These are phyloP conservation scores for Thozetella sp. DNA, from an alignment of 495 filamentous ascomycete species.

Conservation along the genomic window DNA sequence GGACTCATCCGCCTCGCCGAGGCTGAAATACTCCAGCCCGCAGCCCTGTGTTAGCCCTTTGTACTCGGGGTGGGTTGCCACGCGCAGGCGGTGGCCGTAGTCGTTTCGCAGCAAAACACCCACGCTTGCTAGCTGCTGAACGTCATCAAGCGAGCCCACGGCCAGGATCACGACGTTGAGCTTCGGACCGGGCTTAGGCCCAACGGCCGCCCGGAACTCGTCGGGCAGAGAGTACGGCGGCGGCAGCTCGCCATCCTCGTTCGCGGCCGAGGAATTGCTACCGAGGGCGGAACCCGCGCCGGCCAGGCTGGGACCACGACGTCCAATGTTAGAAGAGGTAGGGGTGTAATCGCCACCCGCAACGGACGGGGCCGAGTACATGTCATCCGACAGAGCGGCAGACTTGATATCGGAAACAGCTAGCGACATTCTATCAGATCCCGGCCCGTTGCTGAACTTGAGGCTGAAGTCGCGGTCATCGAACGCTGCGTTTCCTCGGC, in stretches of 20 bases:
- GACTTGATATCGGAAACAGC: neutral
- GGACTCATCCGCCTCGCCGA: slow-evolving; percentile 35
- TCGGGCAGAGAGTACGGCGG: neutral
- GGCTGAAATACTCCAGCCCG: slow-evolving; percentile 62
- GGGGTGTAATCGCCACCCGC: neutral
- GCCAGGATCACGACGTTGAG: slow-evolving; percentile 68
- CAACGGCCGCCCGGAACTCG: neutral
- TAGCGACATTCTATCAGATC: neutral
- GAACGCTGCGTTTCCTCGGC: neutral
- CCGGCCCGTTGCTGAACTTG: neutral
- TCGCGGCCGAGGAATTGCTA: neutral
- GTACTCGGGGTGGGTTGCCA: slow-evolving; percentile 66
- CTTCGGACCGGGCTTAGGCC: slow-evolving; percentile 1
- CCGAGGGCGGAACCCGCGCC: neutral
- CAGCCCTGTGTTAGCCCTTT: slow-evolving; percentile 53
- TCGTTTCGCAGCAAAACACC: slow-evolving; percentile 45
- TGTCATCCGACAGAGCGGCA: neutral
- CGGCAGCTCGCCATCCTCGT: slow-evolving; percentile 1
- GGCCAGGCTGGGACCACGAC: neutral
- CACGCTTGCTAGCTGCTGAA: slow-evolving; percentile 63
- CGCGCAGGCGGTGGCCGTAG: slow-evolving; percentile 60
- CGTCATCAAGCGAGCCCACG: slow-evolving; percentile 62
- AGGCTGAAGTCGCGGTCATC: neutral
- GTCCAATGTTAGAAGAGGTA: neutral
- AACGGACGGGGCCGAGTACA: slow-evolving; percentile 1